phyloP scores from a whole-genome alignment of 768 basidiomycete genomes.

The Psilocybe cyanescens region DNA sequence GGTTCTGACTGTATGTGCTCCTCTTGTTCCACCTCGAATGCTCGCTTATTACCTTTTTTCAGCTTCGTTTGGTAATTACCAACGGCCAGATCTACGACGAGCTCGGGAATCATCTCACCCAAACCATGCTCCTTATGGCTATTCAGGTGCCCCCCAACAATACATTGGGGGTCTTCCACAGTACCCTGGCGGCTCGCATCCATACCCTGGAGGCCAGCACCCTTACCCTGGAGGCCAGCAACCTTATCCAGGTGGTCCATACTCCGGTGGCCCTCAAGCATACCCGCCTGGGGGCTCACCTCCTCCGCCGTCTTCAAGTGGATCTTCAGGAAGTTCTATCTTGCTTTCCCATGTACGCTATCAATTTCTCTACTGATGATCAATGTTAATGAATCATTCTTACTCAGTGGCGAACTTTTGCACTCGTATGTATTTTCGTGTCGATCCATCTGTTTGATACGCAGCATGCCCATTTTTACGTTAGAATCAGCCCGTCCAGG shows the following conservation, averaged over 20 bases:
- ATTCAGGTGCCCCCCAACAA: not conserved
- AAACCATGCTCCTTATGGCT: not conserved
- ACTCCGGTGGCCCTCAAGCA: not conserved
- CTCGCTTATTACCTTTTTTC: not conserved
- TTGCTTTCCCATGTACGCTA: not conserved
- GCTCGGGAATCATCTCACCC: not conserved
- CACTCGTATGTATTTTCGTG: not conserved
- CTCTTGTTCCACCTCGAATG: not conserved
- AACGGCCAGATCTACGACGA: not conserved
- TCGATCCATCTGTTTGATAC: not conserved
- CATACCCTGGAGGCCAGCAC: not conserved
- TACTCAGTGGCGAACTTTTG: not conserved
- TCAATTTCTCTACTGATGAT: not conserved
- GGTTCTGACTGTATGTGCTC: not conserved
- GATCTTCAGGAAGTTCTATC: not conserved
- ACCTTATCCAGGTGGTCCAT: not conserved
- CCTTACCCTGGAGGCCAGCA: not conserved
- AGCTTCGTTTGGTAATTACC: not conserved
- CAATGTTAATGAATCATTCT: not conserved
- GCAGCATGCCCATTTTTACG: not conserved
- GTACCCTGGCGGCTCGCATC: not conserved
- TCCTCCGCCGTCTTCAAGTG: not conserved
- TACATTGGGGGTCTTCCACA: too few species aligned
- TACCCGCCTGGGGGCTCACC: not conserved
- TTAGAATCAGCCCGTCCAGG: conserved; percentile 20